Base-by-base conservation (phyloP, 1,284 basidiomycete genomes). In the Melampsora americana region DNA sequence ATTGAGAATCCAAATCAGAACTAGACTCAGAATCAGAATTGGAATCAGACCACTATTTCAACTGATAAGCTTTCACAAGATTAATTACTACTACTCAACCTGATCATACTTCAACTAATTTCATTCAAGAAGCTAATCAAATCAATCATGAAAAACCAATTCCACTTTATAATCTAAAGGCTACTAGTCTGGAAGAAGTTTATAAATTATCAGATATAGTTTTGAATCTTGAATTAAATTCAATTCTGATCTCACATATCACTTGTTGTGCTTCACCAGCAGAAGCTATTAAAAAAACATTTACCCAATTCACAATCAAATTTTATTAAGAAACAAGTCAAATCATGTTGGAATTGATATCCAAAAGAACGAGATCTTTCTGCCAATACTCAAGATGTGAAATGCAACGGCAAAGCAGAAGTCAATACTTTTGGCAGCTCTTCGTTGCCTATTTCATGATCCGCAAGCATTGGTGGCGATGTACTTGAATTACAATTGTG, bases 331-430 rank as follows among this genome's bases (percentile, higher is more conserved):
- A 82, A 85, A 48, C 89, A 89, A 78, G 80, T 92, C 14, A 81
- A 82, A 30, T 79, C 83, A 56, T 80, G 86, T 18, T 32, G 71
- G 77, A 53, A 77, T 75, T 30, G 67, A 16, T 64, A 18, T 61
- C 59, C 56, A n/a, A 23, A 50, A 46, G 73, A 96, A 97, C 82
- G 96, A 99, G 82, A 99, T 99, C 80, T 99, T 99, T 85, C 89
- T 99, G 77, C 96, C 96, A 1, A 97, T 99, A 69, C 86, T 99
- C 68, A 96, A 99, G 85, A 98, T 99, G 95, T 89, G 91, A 80
- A 97, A 92, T 26, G 93, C 95, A 12, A 96, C 95, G 0, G 85
- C 96, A 70, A 93, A 92, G 81, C 96, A 97, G 82, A 97, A 98
- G 84, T 91, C 90, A 5, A 89, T 93, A 67, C 90, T 97, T 74